These are phyloP conservation scores for Linnemannia elongata DNA, from an alignment of 192 early-diverging fungal species.

Conservation along the genomic window DNA sequence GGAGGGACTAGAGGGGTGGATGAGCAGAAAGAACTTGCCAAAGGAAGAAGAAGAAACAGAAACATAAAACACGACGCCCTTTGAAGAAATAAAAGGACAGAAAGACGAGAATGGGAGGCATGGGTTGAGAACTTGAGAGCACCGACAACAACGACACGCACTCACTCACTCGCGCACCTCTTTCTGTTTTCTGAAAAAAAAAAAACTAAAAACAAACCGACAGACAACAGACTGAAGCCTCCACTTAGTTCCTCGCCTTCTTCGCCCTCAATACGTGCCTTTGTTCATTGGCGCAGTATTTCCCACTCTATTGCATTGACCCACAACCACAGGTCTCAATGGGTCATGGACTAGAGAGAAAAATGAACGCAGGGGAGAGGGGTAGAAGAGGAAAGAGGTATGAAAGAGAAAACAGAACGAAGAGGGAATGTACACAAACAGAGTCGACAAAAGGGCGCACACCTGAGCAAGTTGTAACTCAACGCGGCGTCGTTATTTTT, in stretches of 20 bases:
- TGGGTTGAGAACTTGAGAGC: not conserved
- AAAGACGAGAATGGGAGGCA: not conserved
- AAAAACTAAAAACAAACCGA: constrained; percentile 1
- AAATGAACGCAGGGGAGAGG: not conserved
- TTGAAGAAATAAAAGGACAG: not conserved
- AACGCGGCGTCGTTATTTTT: not conserved
- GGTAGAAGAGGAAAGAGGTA: not conserved
- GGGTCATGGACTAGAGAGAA: not conserved
- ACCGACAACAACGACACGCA: not conserved
- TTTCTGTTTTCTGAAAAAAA: not conserved
- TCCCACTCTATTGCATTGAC: not conserved
- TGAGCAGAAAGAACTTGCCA: not conserved
- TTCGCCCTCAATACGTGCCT: not conserved
- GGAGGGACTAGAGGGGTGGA: not conserved
- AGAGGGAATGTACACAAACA: not conserved
- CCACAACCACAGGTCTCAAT: not conserved
- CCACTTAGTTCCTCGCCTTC: not conserved
- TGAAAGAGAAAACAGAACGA: not conserved
- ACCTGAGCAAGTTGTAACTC: not conserved
- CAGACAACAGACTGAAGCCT: not conserved
- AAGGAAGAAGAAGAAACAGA: not conserved
- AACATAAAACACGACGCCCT: not conserved
- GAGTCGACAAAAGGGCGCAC: not conserved
- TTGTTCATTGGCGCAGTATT: not conserved
- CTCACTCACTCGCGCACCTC: not conserved